Base-by-base conservation (phyloP, 148 eudicot genomes). In the Cornus kousa region DNA sequence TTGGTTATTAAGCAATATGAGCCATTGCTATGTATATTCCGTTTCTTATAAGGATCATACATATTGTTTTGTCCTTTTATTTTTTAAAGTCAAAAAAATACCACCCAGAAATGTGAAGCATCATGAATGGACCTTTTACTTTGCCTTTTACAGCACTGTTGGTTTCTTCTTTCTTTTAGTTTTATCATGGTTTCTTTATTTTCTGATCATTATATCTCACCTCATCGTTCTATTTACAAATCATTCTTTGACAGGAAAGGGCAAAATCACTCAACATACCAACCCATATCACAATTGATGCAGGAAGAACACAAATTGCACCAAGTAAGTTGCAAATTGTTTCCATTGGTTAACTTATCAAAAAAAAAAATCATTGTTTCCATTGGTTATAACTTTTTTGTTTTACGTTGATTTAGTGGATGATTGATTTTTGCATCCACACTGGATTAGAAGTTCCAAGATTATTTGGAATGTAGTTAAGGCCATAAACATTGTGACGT, bases 251-350 rank as follows among this genome's bases (percentile, higher is more conserved):
- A 70, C 95, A 96, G 99, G 97, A 85, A 80, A 90, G 88, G 82
- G 99, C 99, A 24, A 92, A 94, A 87, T 89, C 99, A 70, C 77
- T 88, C 10, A 89, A 91, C 71, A 57, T 96, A 82, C 97, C 93
- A 53, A 92, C 98, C 39, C 99, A 94, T 78, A 67, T 92, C 79
- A 88, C 90, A 24, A 80, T 96, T 76, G 99, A 96, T 86, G 99
- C 99, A 60, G 99, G 99, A 78, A 88, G 97, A 88, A 96, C 99
- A 71, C 99, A 96, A 87, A 96, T 96, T 83, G 98, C 99, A 24
- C 98, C 99, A 74, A 93, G 99, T 96, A 79, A 91, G 95, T 78
- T 70, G 68, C 82, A 31, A 70, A 70, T 33, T 57, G 24, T 17
- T 76, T 68, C 46, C n/a, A 31, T 68, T 74, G 77, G 12, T 67